phyloP scores from a whole-genome alignment of 352 stramenopile genomes.

The Pythium diclinum region DNA sequence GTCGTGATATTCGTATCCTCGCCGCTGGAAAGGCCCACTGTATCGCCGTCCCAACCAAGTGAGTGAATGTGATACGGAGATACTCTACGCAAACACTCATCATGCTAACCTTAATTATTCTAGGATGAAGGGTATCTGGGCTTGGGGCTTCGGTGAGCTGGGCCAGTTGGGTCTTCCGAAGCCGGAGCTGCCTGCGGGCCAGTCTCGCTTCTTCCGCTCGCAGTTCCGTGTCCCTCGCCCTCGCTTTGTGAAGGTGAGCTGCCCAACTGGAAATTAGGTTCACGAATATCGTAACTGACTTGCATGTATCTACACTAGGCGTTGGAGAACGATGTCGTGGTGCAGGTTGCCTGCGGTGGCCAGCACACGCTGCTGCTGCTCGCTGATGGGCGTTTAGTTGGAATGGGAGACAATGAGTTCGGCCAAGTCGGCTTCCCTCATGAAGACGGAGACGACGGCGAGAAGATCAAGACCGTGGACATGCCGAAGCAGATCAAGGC shows the following conservation, averaged over 20 bases:
- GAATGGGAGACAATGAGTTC: constrained; percentile 73
- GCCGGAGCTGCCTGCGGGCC: constrained; percentile 38
- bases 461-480: constrained; percentile 39
- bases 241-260: constrained; percentile 58
- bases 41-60: constrained; percentile 52
- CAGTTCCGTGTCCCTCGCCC: constrained; percentile 71
- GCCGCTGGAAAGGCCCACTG: constrained; percentile 60
- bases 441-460: constrained; percentile 33
- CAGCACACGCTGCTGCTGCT: constrained; percentile 72
- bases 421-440: constrained; percentile 55
- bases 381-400: constrained; percentile 54
- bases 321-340: constrained; percentile 51
- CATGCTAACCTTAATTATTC: background rate
- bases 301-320: constrained; percentile 26
- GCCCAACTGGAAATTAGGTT: background rate
- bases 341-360: constrained; percentile 58
- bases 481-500: constrained; percentile 18
- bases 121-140: constrained; percentile 70
- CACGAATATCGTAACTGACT: background rate
- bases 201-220: constrained; percentile 79
- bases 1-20: constrained; percentile 61
- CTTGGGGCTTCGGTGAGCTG: constrained; percentile 68
- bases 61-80: background rate
- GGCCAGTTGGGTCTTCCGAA: constrained; percentile 71
- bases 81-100: background rate